phyloP scores from a whole-genome alignment of 768 basidiomycete genomes.

The Rhodotorula kratochvilovae region DNA sequence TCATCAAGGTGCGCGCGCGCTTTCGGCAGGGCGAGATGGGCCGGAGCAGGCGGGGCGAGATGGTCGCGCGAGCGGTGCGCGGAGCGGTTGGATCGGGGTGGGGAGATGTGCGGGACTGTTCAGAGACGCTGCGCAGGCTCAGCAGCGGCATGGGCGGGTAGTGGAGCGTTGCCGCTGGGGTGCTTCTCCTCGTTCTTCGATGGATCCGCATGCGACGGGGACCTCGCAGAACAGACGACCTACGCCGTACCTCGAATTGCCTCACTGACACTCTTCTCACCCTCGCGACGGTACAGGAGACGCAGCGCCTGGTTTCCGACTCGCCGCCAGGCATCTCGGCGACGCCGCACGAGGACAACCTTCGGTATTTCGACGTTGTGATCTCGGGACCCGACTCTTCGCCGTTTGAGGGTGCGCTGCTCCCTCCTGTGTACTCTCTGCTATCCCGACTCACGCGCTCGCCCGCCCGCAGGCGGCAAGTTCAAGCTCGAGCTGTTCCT shows the following conservation, averaged over 20 bases:
- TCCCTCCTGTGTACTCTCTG: background rate
- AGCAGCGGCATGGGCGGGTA: too few species aligned
- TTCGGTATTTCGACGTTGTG: slow-evolving; percentile 96
- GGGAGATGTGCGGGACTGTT: too few species aligned
- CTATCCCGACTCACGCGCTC: background rate
- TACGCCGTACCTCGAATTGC: background rate
- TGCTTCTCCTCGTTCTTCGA: too few species aligned
- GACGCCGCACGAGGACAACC: slow-evolving; percentile 88
- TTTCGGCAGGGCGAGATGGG: background rate
- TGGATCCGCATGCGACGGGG: too few species aligned
- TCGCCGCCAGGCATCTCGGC: slow-evolving; percentile 98
- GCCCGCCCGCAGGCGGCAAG: slow-evolving; percentile 61
- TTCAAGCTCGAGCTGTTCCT: slow-evolving; percentile 96
- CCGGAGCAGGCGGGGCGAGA: background rate
- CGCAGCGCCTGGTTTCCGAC: slow-evolving; percentile 90
- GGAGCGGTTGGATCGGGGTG: too few species aligned
- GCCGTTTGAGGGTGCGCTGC: slow-evolving; percentile 68
- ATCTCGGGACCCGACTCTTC: slow-evolving; percentile 92
- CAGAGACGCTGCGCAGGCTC: too few species aligned
- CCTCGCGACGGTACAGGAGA: slow-evolving; percentile 83
- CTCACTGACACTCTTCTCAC: background rate
- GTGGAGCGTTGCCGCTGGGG: too few species aligned
- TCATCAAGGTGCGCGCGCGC: slow-evolving; percentile 40
- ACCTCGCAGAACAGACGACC: too few species aligned
- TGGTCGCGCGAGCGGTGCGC: background rate